Percentiles rank a stretch among this genome's conserved stretches.
Conservation (phyloP, 2,329 filamentous ascomycete species). For the Neospermospora avenae region DNA sequence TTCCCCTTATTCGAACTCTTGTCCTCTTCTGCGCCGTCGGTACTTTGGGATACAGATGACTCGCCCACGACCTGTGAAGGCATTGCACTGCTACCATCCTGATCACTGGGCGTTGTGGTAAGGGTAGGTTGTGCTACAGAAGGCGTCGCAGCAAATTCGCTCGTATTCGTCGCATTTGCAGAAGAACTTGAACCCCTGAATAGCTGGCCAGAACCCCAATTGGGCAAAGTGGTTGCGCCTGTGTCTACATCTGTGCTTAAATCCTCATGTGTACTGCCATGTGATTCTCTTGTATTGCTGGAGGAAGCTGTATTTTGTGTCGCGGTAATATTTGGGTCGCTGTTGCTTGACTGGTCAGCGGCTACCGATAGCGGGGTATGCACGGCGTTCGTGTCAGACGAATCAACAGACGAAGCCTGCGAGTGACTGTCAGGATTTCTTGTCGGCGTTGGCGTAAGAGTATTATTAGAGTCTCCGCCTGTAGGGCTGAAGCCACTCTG, state of each 20-base stretch:
- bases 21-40: constrained; percentile 17
- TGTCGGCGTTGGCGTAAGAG: constrained; percentile 24
- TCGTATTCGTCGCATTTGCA: neutral
- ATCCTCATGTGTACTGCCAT: constrained; percentile 15
- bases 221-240: constrained; percentile 18
- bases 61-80: constrained; percentile 13
- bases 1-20: constrained; percentile 34
- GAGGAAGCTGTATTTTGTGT: constrained; percentile 16
- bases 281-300: constrained; percentile 12
- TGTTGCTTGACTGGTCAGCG: constrained; percentile 24
- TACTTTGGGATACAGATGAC: constrained; percentile 1
- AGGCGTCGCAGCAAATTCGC: constrained; percentile 1
- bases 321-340: constrained; percentile 16
- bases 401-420: constrained; percentile 28
- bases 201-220: constrained; percentile 30
- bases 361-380: constrained; percentile 26
- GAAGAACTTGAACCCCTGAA: constrained; percentile 18
- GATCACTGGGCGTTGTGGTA: neutral
- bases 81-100: neutral
- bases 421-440: constrained; percentile 23
- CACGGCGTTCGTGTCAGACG: constrained; percentile 27
- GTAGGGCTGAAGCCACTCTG: constrained; percentile 27
- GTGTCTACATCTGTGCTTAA: neutral
- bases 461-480: constrained; percentile 30
- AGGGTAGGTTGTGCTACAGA: neutral